Conservation (phyloP, 2,329 filamentous ascomycete genomes). For the Alternaria triticina region DNA sequence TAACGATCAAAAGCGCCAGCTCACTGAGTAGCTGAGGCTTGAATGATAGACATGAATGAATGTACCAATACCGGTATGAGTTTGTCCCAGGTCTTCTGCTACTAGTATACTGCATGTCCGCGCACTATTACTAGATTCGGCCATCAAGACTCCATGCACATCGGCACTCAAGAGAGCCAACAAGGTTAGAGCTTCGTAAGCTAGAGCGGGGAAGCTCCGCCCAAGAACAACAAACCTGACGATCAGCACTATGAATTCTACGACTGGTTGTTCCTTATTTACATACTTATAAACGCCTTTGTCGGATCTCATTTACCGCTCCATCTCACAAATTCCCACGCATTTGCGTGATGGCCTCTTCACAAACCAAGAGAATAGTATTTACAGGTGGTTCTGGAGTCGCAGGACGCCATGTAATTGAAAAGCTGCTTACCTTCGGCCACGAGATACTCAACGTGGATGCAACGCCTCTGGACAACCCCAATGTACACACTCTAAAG, state of each 20-base stretch:
- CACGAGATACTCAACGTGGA: conserved; percentile 63
- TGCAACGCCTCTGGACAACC: conserved; percentile 53
- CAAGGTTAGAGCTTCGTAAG: not conserved
- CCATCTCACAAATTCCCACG: not conserved
- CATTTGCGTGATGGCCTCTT: conserved; percentile 14
- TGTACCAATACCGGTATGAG: conserved; percentile 35
- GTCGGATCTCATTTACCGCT: not conserved
- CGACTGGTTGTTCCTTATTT: not conserved
- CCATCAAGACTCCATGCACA: not conserved
- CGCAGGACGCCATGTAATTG: conserved; percentile 54
- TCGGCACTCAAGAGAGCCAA: not conserved
- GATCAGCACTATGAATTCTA: not conserved
- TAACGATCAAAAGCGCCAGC: conserved; percentile 1
- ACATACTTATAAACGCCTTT: not conserved
- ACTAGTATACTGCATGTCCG: not conserved
- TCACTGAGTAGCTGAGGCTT: conserved; percentile 16
- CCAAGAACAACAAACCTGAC: not conserved
- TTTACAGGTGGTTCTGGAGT: conserved; percentile 63
- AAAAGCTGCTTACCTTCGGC: conserved; percentile 57
- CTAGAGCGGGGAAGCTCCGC: conserved; percentile 28
- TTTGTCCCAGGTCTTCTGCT: not conserved
- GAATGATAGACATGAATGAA: conserved; percentile 46
- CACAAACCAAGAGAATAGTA: conserved; percentile 50
- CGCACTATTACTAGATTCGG: not conserved
- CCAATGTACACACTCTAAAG: conserved; percentile 59